Percentiles rank a stretch among this genome's conserved stretches.
phyloP scores from a whole-genome alignment of 2,329 filamentous ascomycete genomes.

The Eutypella sp. region DNA sequence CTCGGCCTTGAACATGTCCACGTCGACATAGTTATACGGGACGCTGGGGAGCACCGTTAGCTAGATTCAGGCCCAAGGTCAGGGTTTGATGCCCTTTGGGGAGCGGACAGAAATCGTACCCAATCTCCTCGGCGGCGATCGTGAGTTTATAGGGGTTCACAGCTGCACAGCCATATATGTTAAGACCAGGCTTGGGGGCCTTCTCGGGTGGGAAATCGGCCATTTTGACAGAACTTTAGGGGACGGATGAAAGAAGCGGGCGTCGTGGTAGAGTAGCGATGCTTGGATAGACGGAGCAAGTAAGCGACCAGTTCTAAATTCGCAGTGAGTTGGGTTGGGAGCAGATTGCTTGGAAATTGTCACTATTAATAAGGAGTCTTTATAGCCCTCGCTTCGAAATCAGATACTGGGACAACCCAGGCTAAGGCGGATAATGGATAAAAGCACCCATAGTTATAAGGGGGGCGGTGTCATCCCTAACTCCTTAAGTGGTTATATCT shows the following conservation, averaged over 20 bases:
- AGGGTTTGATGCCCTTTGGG: neutral
- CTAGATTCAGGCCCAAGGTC: neutral
- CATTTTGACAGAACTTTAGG: slow-evolving; percentile 1
- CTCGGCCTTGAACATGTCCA: slow-evolving; percentile 13
- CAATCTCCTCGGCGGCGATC: slow-evolving; percentile 17
- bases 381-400: too few relatives aligned
- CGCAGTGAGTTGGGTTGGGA: too few relatives aligned
- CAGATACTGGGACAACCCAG: too few relatives aligned
- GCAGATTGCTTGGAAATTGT: too few relatives aligned
- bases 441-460: too few relatives aligned
- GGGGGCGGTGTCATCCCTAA: too few relatives aligned
- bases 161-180: slow-evolving; percentile 15
- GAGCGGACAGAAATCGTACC: too few relatives aligned
- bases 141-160: slow-evolving; percentile 18
- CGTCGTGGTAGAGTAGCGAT: neutral
- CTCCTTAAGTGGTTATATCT: too few relatives aligned
- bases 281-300: too few relatives aligned
- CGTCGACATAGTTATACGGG: slow-evolving; percentile 14
- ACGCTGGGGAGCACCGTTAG: slow-evolving; percentile 5
- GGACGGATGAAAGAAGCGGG: neutral
- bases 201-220: slow-evolving; percentile 12
- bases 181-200: slow-evolving; percentile 17
- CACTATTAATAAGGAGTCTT: too few relatives aligned
- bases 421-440: too few relatives aligned
- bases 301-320: too few relatives aligned